Evolutionary conservation across 768 basidiomycete genomes (phyloP), one percentile per base, ranked within the genome.

Genomic region (Guyanaporus albipodus): DNA sequence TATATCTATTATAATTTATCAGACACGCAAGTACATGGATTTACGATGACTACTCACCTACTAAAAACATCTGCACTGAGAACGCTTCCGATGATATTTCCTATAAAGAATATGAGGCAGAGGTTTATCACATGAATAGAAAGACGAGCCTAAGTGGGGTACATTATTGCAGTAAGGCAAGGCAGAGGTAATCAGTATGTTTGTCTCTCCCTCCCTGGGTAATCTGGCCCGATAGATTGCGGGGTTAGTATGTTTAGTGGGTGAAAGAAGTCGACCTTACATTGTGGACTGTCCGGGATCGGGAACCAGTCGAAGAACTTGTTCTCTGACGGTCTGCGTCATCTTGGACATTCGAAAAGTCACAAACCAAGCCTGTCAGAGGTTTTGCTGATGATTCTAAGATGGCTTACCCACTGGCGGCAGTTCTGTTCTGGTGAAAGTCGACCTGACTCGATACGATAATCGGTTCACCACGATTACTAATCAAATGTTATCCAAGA

Each of bases 101-200:
- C 90, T 79, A 48, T 39, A 42, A 24, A 37, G 17, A 26, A 28
- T 22, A 21, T 53, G 33, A 47, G 18, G 39, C 44, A 52, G 22
- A 45, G 26, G 18, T 8, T 21, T 28, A 29, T 48, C 43, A 50
- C 48, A 56, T 27, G 42, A 46, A 26, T 12, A 24, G 17, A 53
- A 32, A 37, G 17, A 68, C 77, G 57, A 62, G 82, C 94, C 93
- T 35, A 96, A 79, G 75, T 97, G 93, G 21, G 95, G 93, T 10
- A 96, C 94, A 59, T 97, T 97, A 67, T 97, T 97, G 67, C 91
- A 92, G 62, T 93, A 93, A 1, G 96, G 96, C 46, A 99, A 71
- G 29, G 96, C 94, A 53, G 92, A 96, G 10, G 96, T 97, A 56
- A 99, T 84, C 23, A 99, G 73, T 34, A 94, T 73, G 62, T 98